Conservation (phyloP, 805 yeast genomes). For the Wickerhamiella alocasiicola region DNA sequence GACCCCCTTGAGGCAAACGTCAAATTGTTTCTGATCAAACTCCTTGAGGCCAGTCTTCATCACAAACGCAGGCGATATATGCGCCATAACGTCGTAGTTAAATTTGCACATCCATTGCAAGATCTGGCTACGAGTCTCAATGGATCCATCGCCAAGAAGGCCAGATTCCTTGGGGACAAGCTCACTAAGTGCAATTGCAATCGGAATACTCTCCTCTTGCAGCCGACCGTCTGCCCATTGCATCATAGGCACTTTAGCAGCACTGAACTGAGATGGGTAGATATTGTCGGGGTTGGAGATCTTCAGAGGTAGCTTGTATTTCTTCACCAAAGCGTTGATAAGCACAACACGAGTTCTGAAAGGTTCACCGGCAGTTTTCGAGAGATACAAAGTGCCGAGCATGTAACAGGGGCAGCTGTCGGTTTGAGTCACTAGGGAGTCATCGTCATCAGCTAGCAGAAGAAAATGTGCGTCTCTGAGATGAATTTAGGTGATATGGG, state of each 20-base stretch:
- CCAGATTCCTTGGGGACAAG: slow-evolving; percentile 23
- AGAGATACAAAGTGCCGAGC: slow-evolving; percentile 18
- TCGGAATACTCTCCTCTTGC: slow-evolving; percentile 12
- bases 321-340: slow-evolving; percentile 32
- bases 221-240: slow-evolving; percentile 10
- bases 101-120: slow-evolving; percentile 68
- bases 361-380: slow-evolving; percentile 17
- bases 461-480: no score
- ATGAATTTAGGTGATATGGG: no score
- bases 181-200: slow-evolving; percentile 9
- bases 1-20: slow-evolving; percentile 32
- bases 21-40: slow-evolving; percentile 63
- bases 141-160: slow-evolving; percentile 46
- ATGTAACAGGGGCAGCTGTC: no score
- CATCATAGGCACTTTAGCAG: slow-evolving; percentile 47
- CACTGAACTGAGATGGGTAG: slow-evolving; percentile 41
- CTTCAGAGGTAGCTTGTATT: slow-evolving; percentile 46
- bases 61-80: slow-evolving; percentile 39
- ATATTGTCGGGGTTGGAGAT: slow-evolving; percentile 33
- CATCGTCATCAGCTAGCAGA: no score
- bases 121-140: slow-evolving; percentile 50
- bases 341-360: slow-evolving; percentile 19
- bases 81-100: slow-evolving; percentile 44
- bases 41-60: slow-evolving; percentile 56
- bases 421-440: no score